Conservation (phyloP, 2,329 filamentous ascomycete genomes). For the Orbilia blumenaviensis region DNA sequence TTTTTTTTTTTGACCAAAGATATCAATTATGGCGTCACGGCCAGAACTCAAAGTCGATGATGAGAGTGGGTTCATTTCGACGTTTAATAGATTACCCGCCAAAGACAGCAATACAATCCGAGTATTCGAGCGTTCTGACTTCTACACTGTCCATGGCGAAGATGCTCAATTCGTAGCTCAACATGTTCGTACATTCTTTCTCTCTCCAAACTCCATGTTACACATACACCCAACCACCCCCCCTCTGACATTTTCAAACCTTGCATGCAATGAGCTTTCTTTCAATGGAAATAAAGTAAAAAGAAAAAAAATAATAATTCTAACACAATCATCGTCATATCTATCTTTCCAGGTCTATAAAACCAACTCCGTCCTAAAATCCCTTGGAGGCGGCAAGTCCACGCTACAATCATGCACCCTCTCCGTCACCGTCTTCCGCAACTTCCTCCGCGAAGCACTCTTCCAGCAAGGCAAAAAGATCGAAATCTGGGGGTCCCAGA, state of each 20-base stretch:
- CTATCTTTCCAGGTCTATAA: conserved; percentile 77
- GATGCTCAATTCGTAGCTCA: conserved; percentile 85
- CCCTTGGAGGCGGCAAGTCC: conserved; percentile 75
- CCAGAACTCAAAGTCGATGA: conserved; percentile 86
- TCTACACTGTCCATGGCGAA: conserved; percentile 90
- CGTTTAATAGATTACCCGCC: conserved; percentile 84
- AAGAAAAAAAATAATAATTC: too few relatives aligned
- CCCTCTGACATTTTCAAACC: neutral
- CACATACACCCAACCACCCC: neutral
- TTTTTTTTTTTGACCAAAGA: neutral
- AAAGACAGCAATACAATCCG: conserved; percentile 79
- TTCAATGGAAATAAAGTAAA: too few relatives aligned
- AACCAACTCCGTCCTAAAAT: conserved; percentile 92
- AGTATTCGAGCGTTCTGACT: conserved; percentile 93
- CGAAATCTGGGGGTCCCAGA: conserved; percentile 83
- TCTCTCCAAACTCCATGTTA: neutral
- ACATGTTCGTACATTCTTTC: conserved; percentile 73
- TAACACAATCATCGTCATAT: neutral
- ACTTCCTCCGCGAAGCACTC: conserved; percentile 91
- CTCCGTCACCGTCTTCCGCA: conserved; percentile 92
- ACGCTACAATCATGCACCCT: conserved; percentile 92
- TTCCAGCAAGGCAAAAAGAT: conserved; percentile 90
- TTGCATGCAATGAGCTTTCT: too few relatives aligned
- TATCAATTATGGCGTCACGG: conserved; percentile 72
- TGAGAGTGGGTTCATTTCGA: conserved; percentile 94